Evolutionary conservation across 805 yeast genomes (phyloP).

Genomic region (Candida ulmi): DNA sequence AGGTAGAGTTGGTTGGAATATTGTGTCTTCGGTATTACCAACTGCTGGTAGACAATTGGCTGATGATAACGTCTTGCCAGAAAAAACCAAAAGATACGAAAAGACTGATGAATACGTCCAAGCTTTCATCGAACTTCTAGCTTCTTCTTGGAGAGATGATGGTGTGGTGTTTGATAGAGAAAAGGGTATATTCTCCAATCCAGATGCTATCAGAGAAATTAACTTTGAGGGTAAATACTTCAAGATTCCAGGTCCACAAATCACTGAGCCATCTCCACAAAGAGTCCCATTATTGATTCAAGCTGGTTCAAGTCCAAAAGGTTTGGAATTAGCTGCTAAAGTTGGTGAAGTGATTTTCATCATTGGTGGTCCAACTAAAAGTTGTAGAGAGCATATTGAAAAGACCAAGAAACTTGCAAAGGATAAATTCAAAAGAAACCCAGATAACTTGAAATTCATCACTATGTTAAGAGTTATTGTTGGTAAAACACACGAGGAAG

Average conservation of each 20-base stretch:
- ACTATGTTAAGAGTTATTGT: neutral
- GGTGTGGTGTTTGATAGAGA: neutral
- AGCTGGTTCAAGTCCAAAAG: neutral
- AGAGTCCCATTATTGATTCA: constrained; percentile 1
- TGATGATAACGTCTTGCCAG: neutral
- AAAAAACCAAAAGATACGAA: neutral
- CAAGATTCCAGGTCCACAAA: constrained; percentile 1
- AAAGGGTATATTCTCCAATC: neutral
- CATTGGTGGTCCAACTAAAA: neutral
- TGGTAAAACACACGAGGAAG: neutral
- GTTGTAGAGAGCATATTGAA: neutral
- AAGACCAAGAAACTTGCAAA: neutral
- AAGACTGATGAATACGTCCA: constrained; percentile 1
- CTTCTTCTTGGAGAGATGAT: constrained; percentile 1
- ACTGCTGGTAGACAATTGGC: neutral
- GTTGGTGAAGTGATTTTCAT: neutral
- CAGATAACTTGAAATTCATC: neutral
- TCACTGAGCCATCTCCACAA: constrained; percentile 1
- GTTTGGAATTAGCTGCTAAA: neutral
- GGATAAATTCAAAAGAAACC: neutral
- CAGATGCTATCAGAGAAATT: neutral
- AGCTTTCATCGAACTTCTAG: neutral
- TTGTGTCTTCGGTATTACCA: neutral
- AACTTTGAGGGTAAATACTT: neutral
- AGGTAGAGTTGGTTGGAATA: constrained; percentile 1